Evolutionary conservation across 139 green algal species (phyloP), one percentile per base, ranked within the genome.

Genomic region (Chlamydomonas urium): DNA sequence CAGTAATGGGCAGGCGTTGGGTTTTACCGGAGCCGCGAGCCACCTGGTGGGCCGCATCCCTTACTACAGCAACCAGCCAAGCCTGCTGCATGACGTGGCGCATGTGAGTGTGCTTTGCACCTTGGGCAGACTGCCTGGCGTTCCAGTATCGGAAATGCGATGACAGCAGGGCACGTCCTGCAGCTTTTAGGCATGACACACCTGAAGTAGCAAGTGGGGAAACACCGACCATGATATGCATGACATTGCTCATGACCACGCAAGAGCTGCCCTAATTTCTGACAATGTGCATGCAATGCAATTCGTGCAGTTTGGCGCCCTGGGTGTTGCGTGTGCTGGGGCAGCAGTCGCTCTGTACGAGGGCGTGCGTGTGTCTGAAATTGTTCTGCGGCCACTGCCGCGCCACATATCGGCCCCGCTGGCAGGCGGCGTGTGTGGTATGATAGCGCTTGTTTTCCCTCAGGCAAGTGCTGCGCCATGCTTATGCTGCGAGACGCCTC

Each of bases 41-140:
- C 79, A 89, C 58, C 23, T 89, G 62, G 83, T 89, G 47, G 83
- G 83, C 1, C 75, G 83, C 47, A 89, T 89, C 69, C 83, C 83
- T 3, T 89, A 89, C 75, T 89, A 86, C 71, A 79, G 60, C 69
- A 72, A 84, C 48, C 78, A 86, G 74, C 78, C 80, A 38, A 84
- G 84, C 72, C 72, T 86, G 31, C 71, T 88, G 8, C 74, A 76
- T 38, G 83, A 88, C 72, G 83, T 88, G 35, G 14, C 82, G 33
- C 65, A 83, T 73, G 77, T 83, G 65, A 53, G 75, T 23, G 37
- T 19, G 37, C n/a, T 38, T 38, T n/a, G n/a, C n/a, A n/a, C n/a
- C n/a, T n/a, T n/a, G n/a, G n/a, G n/a, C n/a, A n/a, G n/a, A n/a
- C n/a, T n/a, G n/a, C n/a, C n/a, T n/a, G n/a, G n/a, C n/a, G n/a